Conservation (phyloP, 2,329 filamentous ascomycete genomes). For the Colletotrichum sp. region DNA sequence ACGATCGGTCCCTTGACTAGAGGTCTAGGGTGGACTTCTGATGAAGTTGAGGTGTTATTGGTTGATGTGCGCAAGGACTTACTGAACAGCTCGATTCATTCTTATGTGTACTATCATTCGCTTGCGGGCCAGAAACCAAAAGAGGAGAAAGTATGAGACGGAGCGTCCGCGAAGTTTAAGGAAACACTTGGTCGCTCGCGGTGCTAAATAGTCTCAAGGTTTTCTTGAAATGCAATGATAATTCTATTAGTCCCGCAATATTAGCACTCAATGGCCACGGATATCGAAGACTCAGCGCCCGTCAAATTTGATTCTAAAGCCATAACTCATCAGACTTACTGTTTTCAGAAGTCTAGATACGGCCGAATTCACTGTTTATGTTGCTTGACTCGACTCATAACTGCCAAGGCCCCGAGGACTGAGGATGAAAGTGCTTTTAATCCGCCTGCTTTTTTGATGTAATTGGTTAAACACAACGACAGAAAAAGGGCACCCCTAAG, state of each 20-base stretch:
- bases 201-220: neutral
- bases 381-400: rapidly evolving
- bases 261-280: neutral
- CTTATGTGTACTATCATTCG: constrained; percentile 24
- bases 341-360: rapidly evolving
- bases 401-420: too few species aligned
- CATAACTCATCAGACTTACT: too few species aligned
- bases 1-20: neutral
- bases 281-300: too few species aligned
- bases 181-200: neutral
- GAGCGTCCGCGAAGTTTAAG: rapidly evolving
- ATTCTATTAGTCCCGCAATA: neutral
- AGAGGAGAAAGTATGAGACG: neutral
- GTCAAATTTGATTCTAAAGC: rapidly evolving
- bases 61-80: neutral
- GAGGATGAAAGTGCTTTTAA: too few species aligned
- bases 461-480: too few species aligned
- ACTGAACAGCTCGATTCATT: constrained; percentile 28
- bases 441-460: too few species aligned
- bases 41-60: neutral
- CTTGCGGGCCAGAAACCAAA: neutral
- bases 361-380: rapidly evolving
- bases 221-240: neutral
- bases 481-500: rapidly evolving
- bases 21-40: neutral